These are phyloP conservation scores for Fusarium protoensiforme DNA, from an alignment of 2,329 filamentous ascomycete genomes.

Conservation along the genomic window DNA sequence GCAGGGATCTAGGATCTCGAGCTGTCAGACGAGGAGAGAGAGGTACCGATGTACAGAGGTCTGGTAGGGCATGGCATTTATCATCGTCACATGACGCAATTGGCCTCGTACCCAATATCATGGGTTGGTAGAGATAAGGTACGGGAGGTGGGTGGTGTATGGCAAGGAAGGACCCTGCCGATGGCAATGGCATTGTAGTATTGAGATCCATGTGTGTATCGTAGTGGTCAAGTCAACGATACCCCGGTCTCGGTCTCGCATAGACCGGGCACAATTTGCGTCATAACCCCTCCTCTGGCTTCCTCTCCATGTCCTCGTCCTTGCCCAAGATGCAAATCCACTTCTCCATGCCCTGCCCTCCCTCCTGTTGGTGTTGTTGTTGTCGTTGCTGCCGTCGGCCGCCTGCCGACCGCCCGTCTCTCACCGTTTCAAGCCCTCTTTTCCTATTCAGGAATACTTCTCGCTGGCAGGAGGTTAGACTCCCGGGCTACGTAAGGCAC, in stretches of 20 bases:
- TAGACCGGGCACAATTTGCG: background rate
- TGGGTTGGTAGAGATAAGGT: background rate
- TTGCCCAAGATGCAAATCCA: background rate
- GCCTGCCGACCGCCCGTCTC: background rate
- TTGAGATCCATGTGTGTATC: background rate
- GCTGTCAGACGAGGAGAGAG: background rate
- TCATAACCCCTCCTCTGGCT: slow-evolving; percentile 1
- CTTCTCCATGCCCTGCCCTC: background rate
- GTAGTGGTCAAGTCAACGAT: background rate
- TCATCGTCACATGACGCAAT: background rate
- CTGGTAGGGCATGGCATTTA: background rate
- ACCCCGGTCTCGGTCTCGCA: background rate
- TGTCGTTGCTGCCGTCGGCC: background rate
- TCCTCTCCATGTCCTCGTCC: background rate
- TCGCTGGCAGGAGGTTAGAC: background rate
- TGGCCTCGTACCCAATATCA: background rate
- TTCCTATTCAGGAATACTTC: background rate
- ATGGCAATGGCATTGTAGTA: background rate
- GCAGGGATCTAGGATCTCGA: background rate
- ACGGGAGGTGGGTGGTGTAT: background rate
- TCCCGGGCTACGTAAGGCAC: background rate
- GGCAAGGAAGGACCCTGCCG: background rate
- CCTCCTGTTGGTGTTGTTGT: background rate
- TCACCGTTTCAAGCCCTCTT: background rate
- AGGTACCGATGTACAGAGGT: background rate